Conservation (phyloP, 805 yeast species). For the Candida chauliodis region DNA sequence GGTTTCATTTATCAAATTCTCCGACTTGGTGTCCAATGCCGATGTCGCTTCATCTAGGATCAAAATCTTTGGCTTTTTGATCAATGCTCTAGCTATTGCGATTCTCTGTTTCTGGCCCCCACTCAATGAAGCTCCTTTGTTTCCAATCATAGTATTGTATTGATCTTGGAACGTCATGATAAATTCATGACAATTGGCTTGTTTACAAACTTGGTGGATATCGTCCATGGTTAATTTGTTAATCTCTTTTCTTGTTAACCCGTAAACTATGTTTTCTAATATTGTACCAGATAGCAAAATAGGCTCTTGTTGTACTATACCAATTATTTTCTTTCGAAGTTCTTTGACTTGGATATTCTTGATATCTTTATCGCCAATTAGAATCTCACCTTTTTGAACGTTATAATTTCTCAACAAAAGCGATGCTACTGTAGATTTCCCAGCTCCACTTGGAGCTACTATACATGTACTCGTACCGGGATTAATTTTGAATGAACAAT, state of each 20-base stretch:
- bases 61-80: constrained; percentile 61
- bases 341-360: constrained; percentile 45
- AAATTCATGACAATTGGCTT: constrained; percentile 38
- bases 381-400: constrained; percentile 44
- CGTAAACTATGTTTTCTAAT: constrained; percentile 54
- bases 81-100: constrained; percentile 72
- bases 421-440: constrained; percentile 57
- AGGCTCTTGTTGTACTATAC: constrained; percentile 64
- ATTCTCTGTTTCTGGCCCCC: constrained; percentile 79
- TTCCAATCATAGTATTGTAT: constrained; percentile 58
- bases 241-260: constrained; percentile 37
- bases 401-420: constrained; percentile 52
- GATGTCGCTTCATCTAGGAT: constrained; percentile 70
- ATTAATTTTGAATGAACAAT: constrained; percentile 33
- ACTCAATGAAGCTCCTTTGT: constrained; percentile 55
- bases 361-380: constrained; percentile 51
- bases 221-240: constrained; percentile 39
- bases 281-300: constrained; percentile 53
- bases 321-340: constrained; percentile 47
- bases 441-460: constrained; percentile 61
- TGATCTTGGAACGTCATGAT: constrained; percentile 53
- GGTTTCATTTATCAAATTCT: constrained; percentile 42
- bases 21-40: constrained; percentile 56
- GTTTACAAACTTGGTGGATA: constrained; percentile 40
- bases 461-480: constrained; percentile 37